These are phyloP conservation scores for Colletotrichum sp. DNA, from an alignment of 2,329 filamentous ascomycete genomes.

Conservation along the genomic window DNA sequence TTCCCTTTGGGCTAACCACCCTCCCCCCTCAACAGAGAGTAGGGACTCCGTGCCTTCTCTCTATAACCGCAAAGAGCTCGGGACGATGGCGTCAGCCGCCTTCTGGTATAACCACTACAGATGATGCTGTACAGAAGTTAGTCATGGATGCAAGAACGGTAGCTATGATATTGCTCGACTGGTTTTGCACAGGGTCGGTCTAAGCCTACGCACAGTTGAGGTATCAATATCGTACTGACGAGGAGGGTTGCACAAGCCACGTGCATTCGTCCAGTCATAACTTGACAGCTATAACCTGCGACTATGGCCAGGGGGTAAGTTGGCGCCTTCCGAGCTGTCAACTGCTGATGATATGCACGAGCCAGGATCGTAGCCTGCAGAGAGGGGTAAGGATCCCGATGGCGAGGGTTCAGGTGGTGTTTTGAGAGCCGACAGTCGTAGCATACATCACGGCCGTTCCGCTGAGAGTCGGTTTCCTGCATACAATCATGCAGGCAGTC, in stretches of 20 bases:
- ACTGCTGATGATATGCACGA: background rate
- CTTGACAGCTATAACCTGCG: background rate
- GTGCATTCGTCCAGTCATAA: background rate
- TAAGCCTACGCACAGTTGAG: background rate
- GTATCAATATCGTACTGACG: background rate
- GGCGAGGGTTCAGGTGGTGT: background rate
- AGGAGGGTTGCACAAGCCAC: background rate
- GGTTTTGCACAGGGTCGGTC: background rate
- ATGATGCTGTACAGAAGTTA: background rate
- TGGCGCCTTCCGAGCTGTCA: background rate
- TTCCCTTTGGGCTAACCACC: background rate
- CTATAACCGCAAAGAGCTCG: background rate
- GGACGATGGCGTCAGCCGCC: background rate
- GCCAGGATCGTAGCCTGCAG: background rate
- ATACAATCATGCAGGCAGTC: constrained; percentile 1
- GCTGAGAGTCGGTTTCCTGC: constrained; percentile 8
- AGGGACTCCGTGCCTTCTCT: background rate
- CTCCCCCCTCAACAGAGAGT: background rate
- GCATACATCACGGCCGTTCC: background rate
- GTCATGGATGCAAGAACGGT: too few relatives aligned
- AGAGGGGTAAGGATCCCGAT: background rate
- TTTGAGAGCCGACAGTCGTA: constrained; percentile 12
- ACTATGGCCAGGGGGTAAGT: background rate
- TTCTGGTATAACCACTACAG: too few relatives aligned
- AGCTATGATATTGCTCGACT: background rate